Evolutionary conservation across 208 protist genomes (phyloP).

Genomic region (Crithidia sp.): DNA sequence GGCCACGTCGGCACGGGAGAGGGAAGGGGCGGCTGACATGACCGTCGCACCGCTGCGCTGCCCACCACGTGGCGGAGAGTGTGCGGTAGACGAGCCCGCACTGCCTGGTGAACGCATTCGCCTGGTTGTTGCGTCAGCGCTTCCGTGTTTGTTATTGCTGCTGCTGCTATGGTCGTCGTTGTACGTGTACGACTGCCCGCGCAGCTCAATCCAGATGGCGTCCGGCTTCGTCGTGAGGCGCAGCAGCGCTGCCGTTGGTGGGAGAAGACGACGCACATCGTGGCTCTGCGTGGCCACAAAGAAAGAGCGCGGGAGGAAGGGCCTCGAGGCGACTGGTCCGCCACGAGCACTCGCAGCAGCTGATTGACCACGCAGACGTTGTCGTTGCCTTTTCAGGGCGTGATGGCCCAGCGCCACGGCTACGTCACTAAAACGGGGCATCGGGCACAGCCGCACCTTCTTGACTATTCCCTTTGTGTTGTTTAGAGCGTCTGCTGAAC

Average conservation of each 20-base stretch:
- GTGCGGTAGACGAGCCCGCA: background rate
- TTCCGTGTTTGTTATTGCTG: too few relatives aligned
- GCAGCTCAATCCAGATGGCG: constrained; percentile 75
- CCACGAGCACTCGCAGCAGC: too few relatives aligned
- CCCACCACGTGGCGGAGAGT: too few relatives aligned
- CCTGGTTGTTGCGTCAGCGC: too few relatives aligned
- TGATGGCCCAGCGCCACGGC: constrained; percentile 1
- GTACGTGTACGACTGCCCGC: constrained; percentile 44
- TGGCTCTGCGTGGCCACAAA: constrained; percentile 85
- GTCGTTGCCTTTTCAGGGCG: constrained; percentile 10
- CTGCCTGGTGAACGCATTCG: too few relatives aligned
- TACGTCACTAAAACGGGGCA: background rate
- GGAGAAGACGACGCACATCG: constrained; percentile 67
- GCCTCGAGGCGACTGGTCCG: constrained; percentile 3
- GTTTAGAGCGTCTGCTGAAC: background rate
- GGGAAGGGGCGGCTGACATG: constrained; percentile 26
- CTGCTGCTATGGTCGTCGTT: background rate
- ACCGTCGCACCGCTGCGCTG: constrained; percentile 9
- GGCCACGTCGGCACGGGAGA: constrained; percentile 58
- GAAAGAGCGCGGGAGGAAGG: constrained; percentile 22
- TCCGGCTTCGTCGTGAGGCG: constrained; percentile 62
- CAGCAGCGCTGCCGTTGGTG: constrained; percentile 54
- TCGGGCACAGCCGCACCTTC: background rate
- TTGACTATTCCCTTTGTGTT: background rate
- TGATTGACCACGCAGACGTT: background rate